These are phyloP conservation scores for Tetracladium setigerum DNA, from an alignment of 495 filamentous ascomycete genomes.

Conservation along the genomic window DNA sequence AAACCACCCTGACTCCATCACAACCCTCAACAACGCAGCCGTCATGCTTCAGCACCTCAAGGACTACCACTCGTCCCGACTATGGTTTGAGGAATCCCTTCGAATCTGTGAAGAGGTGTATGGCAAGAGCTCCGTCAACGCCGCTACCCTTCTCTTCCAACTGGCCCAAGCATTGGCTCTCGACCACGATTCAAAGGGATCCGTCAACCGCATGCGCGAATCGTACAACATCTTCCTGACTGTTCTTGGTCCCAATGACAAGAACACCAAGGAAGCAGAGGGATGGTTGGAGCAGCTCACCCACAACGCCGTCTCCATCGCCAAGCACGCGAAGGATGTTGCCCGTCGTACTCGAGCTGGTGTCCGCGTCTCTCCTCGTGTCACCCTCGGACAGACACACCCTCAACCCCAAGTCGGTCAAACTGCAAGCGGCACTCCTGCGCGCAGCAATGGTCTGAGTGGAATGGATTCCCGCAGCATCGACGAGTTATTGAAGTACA, in stretches of 20 bases:
- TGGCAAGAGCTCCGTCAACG: constrained; percentile 79
- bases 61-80: constrained; percentile 81
- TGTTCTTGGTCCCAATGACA: constrained; percentile 77
- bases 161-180: constrained; percentile 89
- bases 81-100: constrained; percentile 94
- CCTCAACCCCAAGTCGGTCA: constrained; percentile 46
- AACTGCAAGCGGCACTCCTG: constrained; percentile 34
- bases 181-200: constrained; percentile 83
- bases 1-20: constrained; percentile 94
- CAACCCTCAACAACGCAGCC: constrained; percentile 96
- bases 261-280: constrained; percentile 91
- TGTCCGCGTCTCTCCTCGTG: constrained; percentile 39
- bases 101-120: constrained; percentile 79
- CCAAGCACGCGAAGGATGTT: constrained; percentile 83
- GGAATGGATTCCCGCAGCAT: constrained; percentile 66
- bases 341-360: constrained; percentile 54
- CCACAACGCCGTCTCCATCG: constrained; percentile 85
- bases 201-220: constrained; percentile 87
- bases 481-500: constrained; percentile 81
- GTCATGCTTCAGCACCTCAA: constrained; percentile 96
- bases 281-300: constrained; percentile 96
- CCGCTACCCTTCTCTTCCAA: constrained; percentile 95
- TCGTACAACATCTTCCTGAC: constrained; percentile 89
- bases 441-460: constrained; percentile 14
- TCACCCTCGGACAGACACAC: constrained; percentile 35